phyloP scores from a whole-genome alignment of 805 yeast species.

The Metschnikowia sp. region DNA sequence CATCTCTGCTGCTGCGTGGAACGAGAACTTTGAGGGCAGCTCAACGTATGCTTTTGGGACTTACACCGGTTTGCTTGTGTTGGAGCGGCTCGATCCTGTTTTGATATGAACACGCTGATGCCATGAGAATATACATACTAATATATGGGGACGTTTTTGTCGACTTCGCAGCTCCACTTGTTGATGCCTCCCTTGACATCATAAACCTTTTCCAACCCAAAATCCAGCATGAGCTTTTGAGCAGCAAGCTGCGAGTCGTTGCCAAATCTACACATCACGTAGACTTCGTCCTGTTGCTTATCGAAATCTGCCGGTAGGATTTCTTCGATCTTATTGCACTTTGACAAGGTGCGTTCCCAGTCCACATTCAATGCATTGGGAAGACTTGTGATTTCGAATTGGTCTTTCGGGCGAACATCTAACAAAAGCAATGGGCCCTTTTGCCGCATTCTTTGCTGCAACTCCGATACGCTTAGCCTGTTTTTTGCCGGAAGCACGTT shows the following conservation, averaged over 20 bases:
- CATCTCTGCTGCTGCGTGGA: conserved; percentile 56
- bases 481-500: conserved; percentile 43
- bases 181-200: conserved; percentile 80
- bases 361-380: conserved; percentile 64
- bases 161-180: conserved; percentile 62
- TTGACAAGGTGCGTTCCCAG: conserved; percentile 42
- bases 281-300: conserved; percentile 30
- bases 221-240: conserved; percentile 46
- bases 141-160: conserved; percentile 29
- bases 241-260: conserved; percentile 87
- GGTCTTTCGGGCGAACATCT: conserved; percentile 82
- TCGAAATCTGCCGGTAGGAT: conserved; percentile 20
- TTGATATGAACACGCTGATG: conserved; percentile 1
- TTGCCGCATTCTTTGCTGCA: conserved; percentile 20
- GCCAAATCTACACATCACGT: conserved; percentile 81
- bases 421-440: conserved; percentile 37
- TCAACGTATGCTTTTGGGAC: conserved; percentile 53
- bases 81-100: conserved; percentile 37
- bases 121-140: neutral
- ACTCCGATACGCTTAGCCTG: conserved; percentile 45
- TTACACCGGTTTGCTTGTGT: conserved; percentile 47
- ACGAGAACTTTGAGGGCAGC: conserved; percentile 41
- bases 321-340: conserved; percentile 19
- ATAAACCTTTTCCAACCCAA: conserved; percentile 47
- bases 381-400: conserved; percentile 63